Conservation (phyloP, 208 protist genomes). For the Acanthamoeba triangularis region DNA sequence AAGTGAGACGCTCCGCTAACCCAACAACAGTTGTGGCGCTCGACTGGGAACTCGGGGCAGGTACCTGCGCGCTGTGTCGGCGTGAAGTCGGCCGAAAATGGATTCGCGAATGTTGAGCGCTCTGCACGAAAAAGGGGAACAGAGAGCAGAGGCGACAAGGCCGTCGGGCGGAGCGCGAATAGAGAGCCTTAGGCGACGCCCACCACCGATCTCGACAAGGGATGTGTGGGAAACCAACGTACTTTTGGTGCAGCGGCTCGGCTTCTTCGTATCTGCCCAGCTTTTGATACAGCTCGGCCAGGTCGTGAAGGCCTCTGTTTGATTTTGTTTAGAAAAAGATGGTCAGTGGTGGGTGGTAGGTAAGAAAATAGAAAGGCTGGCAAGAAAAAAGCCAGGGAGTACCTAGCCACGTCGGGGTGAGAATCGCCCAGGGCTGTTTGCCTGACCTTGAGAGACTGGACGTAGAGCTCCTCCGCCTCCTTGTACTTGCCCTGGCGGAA, state of each 20-base stretch:
- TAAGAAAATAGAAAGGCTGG: background rate
- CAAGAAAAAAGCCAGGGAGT: too few species aligned
- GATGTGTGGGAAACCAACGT: background rate
- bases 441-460: slow-evolving; percentile 67
- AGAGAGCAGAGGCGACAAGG: too few species aligned
- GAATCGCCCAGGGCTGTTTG: slow-evolving; percentile 25
- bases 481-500: slow-evolving; percentile 75
- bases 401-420: slow-evolving; percentile 72
- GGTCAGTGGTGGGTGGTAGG: background rate
- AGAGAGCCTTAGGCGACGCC: too few species aligned
- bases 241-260: slow-evolving; percentile 72
- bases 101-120: slow-evolving; percentile 66
- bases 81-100: slow-evolving; percentile 68
- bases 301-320: slow-evolving; percentile 64
- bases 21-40: too few species aligned
- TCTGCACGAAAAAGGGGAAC: background rate
- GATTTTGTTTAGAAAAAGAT: background rate
- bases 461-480: slow-evolving; percentile 73
- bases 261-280: slow-evolving; percentile 68
- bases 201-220: background rate
- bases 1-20: too few species aligned
- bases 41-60: too few species aligned
- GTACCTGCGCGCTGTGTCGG: slow-evolving; percentile 72
- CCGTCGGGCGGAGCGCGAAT: background rate
- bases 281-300: slow-evolving; percentile 76